Evolutionary conservation across 805 yeast species (phyloP).

Genomic region (Lachancea kluyveri): DNA sequence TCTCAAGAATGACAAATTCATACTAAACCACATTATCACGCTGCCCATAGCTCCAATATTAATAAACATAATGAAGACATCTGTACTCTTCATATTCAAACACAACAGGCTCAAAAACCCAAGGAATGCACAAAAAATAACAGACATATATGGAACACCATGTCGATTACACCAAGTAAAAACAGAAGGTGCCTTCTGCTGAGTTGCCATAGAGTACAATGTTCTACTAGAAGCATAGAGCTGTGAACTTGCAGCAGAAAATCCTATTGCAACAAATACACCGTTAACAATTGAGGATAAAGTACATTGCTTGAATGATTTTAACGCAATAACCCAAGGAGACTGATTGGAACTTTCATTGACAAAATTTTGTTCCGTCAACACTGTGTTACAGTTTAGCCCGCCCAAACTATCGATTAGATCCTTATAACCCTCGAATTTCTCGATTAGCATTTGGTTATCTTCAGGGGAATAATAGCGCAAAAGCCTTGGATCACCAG

Average conservation of each 20-base stretch:
- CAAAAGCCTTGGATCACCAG: slow-evolving; percentile 67
- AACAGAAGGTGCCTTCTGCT: slow-evolving; percentile 51
- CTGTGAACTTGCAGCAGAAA: slow-evolving; percentile 49
- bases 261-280: slow-evolving; percentile 46
- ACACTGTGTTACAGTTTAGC: slow-evolving; percentile 6
- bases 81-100: slow-evolving; percentile 49
- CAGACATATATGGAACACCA: slow-evolving; percentile 71
- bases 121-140: slow-evolving; percentile 52
- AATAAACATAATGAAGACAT: slow-evolving; percentile 56
- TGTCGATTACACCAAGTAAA: slow-evolving; percentile 51
- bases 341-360: slow-evolving; percentile 42
- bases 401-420: slow-evolving; percentile 9
- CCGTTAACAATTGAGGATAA: slow-evolving; percentile 44
- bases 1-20: slow-evolving; percentile 56
- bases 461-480: slow-evolving; percentile 38
- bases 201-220: slow-evolving; percentile 46
- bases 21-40: slow-evolving; percentile 67
- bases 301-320: slow-evolving; percentile 44
- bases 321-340: slow-evolving; percentile 55
- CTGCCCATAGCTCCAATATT: slow-evolving; percentile 67
- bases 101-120: slow-evolving; percentile 54
- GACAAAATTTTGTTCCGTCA: slow-evolving; percentile 1
- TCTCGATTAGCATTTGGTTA: background rate
- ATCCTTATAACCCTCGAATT: slow-evolving; percentile 3
- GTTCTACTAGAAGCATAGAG: slow-evolving; percentile 53